Evolutionary conservation across 2,329 filamentous ascomycete genomes (phyloP), one percentile per base, ranked within the genome.

Genomic region (Sarocladium kiliense): DNA sequence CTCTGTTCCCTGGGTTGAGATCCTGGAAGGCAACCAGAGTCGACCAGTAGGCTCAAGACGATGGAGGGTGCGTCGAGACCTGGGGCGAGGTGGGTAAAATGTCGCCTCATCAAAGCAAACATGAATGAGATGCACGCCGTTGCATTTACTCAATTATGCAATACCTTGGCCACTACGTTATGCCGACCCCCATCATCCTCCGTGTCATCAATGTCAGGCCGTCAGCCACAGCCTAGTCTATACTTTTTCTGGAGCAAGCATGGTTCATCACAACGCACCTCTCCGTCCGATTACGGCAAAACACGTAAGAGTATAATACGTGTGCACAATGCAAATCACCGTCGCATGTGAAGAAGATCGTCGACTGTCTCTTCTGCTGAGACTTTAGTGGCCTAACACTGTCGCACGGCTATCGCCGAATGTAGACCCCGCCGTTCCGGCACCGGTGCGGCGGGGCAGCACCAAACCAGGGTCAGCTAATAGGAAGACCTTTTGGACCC

Each of bases 31-130:
- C 3, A 78, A 77, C 54, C 74, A 82, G 65, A 81, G 76, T 59
- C 73, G 81, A 55, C 78, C 79, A 3, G 74, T 78, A 11, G 84
- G 84, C 14, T 82, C 81, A 3, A 76, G 76, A 53, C 81, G 84
- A 10, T 87, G 83, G 83, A 77, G 82, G 58, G 84, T 87, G 11
- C 74, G 84, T 56, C 78, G 84, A 60, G 83, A 87, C 66, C 66
- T 87, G 6, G 84, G 84, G 9, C 72, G 74, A 39, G 65, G 62
- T 12, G 26, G 47, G 23, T 51, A 45, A 21, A 66, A 68, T 51
- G 6, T 25, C n/a, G n/a, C n/a, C n/a, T n/a, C n/a, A n/a, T n/a
- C n/a, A n/a, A n/a, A n/a, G n/a, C n/a, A n/a, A n/a, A n/a, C n/a
- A 32, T 32, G 30, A 32, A 32, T n/a, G 16, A 39, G 57, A 50